A percentile compares a stretch with the other conserved stretches of the same genome.
phyloP scores from a whole-genome alignment of 108 stramenopile species.

The Pinguiococcus pyrenoidosus region DNA sequence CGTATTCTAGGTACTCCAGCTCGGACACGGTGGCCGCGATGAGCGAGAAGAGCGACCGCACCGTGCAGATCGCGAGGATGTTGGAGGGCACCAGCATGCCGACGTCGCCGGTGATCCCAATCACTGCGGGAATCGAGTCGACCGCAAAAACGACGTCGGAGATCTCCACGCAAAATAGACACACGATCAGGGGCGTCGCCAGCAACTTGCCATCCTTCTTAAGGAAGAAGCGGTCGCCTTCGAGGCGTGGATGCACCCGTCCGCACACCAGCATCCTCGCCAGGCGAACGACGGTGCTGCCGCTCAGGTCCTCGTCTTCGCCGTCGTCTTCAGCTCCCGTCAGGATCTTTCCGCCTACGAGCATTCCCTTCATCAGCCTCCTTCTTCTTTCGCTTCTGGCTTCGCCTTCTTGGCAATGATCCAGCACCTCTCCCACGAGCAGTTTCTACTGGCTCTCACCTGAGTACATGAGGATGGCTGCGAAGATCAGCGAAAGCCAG shows the following conservation, averaged over 20 bases:
- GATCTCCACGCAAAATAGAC: constrained; percentile 1
- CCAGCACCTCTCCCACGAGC: too few species aligned
- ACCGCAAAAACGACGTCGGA: not conserved
- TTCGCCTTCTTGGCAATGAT: constrained; percentile 15
- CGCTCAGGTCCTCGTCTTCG: not conserved
- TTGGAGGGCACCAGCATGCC: not conserved
- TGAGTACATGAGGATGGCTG: not conserved
- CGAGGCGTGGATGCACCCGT: too few species aligned
- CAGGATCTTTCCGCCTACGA: too few species aligned
- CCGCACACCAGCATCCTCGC: not conserved
- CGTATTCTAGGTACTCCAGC: not conserved
- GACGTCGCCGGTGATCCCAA: not conserved
- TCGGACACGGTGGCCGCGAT: not conserved
- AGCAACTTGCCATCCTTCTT: not conserved
- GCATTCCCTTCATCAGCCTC: too few species aligned
- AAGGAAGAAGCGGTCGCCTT: too few species aligned
- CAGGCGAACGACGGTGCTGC: too few species aligned
- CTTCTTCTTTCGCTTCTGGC: too few species aligned
- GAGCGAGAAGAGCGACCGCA: not conserved
- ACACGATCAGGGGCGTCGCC: not conserved
- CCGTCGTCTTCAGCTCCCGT: not conserved
- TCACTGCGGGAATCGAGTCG: not conserved
- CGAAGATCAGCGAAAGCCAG: not conserved
- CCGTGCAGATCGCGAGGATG: not conserved
- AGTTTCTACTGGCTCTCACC: too few species aligned